Evolutionary conservation across 345 rosid genomes (phyloP).

Genomic region (Lenwebbia sp.): DNA sequence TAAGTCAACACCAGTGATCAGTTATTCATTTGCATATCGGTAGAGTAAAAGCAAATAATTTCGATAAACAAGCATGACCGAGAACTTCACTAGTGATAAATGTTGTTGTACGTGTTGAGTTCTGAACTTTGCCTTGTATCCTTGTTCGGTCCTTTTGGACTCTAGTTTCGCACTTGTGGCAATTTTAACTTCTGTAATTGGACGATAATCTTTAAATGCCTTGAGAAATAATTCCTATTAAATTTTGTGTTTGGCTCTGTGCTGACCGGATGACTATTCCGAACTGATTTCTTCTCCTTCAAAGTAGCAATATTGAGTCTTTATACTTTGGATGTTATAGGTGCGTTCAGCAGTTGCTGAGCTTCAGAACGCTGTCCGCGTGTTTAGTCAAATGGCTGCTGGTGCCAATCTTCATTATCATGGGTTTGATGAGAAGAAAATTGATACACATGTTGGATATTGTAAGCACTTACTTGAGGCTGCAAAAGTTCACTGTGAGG

Average conservation of each 20-base stretch:
- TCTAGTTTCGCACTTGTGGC: not conserved
- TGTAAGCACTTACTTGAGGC: conserved; percentile 90
- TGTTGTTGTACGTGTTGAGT: not conserved
- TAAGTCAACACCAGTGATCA: not conserved
- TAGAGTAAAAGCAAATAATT: not conserved
- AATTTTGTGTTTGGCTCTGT: not conserved
- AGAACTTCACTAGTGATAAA: not conserved
- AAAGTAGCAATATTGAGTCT: not conserved
- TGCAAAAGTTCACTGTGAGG: conserved; percentile 92
- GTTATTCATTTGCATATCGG: not conserved
- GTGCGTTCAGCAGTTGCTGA: conserved; percentile 91
- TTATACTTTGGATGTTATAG: conserved; percentile 18
- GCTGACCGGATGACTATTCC: not conserved
- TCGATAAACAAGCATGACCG: not conserved
- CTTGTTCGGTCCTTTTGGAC: not conserved
- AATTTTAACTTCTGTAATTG: not conserved
- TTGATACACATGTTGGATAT: conserved; percentile 92
- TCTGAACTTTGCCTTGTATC: not conserved
- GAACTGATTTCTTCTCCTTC: not conserved
- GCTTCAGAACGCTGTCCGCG: conserved; percentile 88
- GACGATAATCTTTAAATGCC: not conserved
- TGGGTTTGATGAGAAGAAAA: conserved; percentile 96
- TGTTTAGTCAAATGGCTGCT: conserved; percentile 81
- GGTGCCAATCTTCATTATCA: conserved; percentile 87
- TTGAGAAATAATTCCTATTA: not conserved